phyloP scores from a whole-genome alignment of 306 rosid genomes.

The Casuarina glauca region DNA sequence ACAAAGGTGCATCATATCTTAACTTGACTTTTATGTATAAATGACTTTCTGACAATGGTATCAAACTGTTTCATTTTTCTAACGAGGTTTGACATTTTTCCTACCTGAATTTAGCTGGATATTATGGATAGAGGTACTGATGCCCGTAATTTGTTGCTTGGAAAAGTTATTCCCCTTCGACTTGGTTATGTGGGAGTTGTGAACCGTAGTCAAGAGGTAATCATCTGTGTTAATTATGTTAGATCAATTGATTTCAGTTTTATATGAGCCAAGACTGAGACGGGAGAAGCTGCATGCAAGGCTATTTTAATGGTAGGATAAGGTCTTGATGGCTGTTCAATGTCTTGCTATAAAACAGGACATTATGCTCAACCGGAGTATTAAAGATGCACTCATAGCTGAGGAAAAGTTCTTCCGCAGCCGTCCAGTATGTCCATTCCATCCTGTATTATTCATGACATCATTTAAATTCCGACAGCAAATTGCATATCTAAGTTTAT shows the following conservation, averaged over 20 bases:
- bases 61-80: background rate
- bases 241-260: background rate
- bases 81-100: constrained; percentile 12
- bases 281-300: constrained; percentile 14
- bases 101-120: constrained; percentile 61
- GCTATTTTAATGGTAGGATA: constrained; percentile 19
- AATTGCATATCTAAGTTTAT: constrained; percentile 22
- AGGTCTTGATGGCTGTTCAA: constrained; percentile 32
- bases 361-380: constrained; percentile 74
- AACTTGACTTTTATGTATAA: background rate
- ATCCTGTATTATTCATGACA: constrained; percentile 12
- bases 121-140: constrained; percentile 99
- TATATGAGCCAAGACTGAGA: constrained; percentile 11
- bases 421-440: constrained; percentile 77
- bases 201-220: constrained; percentile 99
- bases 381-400: constrained; percentile 90
- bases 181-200: constrained; percentile 98
- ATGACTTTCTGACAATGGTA: constrained; percentile 8
- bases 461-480: constrained; percentile 10
- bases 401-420: constrained; percentile 91
- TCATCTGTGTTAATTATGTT: constrained; percentile 19
- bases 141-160: constrained; percentile 91
- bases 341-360: constrained; percentile 58
- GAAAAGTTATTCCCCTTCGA: constrained; percentile 94
- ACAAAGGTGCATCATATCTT: constrained; percentile 68